These are phyloP conservation scores for Phyllosticta capitalensis DNA, from an alignment of 2,329 filamentous ascomycete species.

Conservation along the genomic window DNA sequence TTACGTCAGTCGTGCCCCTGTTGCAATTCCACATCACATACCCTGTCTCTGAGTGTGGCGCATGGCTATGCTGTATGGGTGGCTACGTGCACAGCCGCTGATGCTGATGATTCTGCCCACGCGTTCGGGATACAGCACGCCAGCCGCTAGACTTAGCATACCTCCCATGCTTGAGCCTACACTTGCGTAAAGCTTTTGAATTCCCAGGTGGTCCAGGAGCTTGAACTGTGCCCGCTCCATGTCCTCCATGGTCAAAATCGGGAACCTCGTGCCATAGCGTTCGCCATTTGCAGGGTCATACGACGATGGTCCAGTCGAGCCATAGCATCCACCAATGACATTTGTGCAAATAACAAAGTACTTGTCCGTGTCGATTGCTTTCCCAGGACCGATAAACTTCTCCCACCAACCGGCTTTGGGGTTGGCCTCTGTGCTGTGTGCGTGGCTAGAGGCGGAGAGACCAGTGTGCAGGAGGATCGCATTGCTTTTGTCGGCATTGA, in stretches of 20 bases:
- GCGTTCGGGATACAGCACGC: conserved; percentile 70
- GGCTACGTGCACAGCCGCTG: conserved; percentile 84
- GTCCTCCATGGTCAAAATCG: conserved; percentile 89
- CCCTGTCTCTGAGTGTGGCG: conserved; percentile 87
- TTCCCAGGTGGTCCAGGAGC: conserved; percentile 68
- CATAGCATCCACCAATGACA: conserved; percentile 90
- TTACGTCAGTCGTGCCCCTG: conserved; percentile 2
- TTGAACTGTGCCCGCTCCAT: conserved; percentile 96
- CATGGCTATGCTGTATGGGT: conserved; percentile 98
- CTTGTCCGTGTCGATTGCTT: conserved; percentile 78
- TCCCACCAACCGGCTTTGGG: conserved; percentile 96
- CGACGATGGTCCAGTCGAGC: conserved; percentile 82
- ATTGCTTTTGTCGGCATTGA: conserved; percentile 76
- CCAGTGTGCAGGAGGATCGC: conserved; percentile 89
- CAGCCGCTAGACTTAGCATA: conserved; percentile 90
- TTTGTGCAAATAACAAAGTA: conserved; percentile 96
- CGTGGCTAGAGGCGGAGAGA: conserved; percentile 93
- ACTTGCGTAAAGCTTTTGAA: conserved; percentile 75
- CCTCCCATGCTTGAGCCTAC: conserved; percentile 97
- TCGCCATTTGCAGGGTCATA: conserved; percentile 81
- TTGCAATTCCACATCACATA: conserved; percentile 15
- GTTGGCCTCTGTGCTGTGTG: conserved; percentile 81
- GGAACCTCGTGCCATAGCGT: conserved; percentile 87
- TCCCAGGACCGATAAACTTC: conserved; percentile 86
- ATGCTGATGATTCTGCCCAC: conserved; percentile 79